phyloP scores from a whole-genome alignment of 202 grass and related monocot species.

The Panicum hallii region DNA sequence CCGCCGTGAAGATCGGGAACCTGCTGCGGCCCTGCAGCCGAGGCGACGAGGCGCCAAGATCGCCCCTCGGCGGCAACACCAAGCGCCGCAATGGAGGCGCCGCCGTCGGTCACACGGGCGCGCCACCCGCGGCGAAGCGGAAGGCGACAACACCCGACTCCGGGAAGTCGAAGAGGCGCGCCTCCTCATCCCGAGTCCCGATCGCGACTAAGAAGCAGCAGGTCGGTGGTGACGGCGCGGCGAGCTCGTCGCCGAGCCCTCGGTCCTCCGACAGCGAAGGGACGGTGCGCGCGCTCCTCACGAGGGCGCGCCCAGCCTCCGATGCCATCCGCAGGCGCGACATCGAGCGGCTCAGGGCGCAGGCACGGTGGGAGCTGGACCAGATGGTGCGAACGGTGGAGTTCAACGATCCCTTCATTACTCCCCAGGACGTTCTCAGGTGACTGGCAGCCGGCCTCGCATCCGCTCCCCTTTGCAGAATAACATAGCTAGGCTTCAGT shows the following conservation, averaged over 20 bases:
- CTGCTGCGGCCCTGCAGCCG: background rate
- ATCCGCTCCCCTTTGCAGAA: background rate
- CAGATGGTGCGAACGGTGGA: slow-evolving; percentile 36
- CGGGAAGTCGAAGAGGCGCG: background rate
- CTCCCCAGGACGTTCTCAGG: slow-evolving; percentile 13
- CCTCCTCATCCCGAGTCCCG: background rate
- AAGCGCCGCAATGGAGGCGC: background rate
- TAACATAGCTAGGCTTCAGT: background rate
- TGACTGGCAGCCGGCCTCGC: background rate
- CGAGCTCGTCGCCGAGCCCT: slow-evolving; percentile 8
- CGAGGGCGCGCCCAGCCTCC: background rate
- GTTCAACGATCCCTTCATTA: slow-evolving; percentile 39
- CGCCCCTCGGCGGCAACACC: background rate
- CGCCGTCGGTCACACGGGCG: background rate
- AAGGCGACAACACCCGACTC: background rate
- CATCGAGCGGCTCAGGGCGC: slow-evolving; percentile 28
- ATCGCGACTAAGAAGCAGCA: background rate
- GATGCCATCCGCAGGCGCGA: slow-evolving; percentile 18
- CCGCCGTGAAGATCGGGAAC: background rate
- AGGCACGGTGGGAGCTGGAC: slow-evolving; percentile 6
- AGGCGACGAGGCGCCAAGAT: background rate
- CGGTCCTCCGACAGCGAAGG: background rate
- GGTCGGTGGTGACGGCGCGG: background rate
- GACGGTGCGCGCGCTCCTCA: slow-evolving; percentile 33
- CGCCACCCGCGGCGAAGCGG: background rate